Evolutionary conservation across 2,329 filamentous ascomycete species (phyloP), one percentile per base, ranked within the genome.

Genomic region (Fusarium brachygibbosum): DNA sequence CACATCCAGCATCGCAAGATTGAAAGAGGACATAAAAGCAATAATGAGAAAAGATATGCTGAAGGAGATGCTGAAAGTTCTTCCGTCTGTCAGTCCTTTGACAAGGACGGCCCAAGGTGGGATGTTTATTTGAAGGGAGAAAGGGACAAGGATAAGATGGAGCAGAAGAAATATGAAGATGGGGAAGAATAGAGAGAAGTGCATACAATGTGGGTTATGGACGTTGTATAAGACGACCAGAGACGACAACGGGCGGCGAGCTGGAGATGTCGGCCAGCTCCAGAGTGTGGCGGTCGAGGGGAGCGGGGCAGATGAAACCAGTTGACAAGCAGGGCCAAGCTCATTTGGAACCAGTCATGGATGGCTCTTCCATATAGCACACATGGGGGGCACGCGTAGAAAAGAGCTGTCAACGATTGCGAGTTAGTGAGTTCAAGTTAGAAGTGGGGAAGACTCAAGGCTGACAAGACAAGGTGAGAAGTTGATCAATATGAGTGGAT

Each of bases 191-290:
- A 64, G 53, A 63, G 59, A 61, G 62, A 58, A 61, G 51, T 46
- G 63, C 65, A 68, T 70, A 69, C 67, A 65, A 66, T 66, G 67
- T 74, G 61, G 61, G 56, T 57, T 69, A 68, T 61, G 68, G 70
- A 70, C 41, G 28, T 63, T 70, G 66, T 74, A 71, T 72, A 70
- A 73, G 66, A 63, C 65, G 58, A 59, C 58, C 46, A 58, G 46
- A 53, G 58, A 51, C 69, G 63, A 58, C 57, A 45, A 65, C 41
- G 49, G 59, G 53, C 58, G 48, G 67, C 72, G 78, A 82, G 82
- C 81, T 83, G 80, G 82, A 80, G 76, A 79, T 82, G 80, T 77
- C 80, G 81, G 79, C 81, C 80, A 83, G 81, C 80, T 80, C 74
- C 77, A 81, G 77, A 77, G 69, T 74, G 76, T 75, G 77, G 75